Conservation (phyloP, 2,329 filamentous ascomycete species). For the Arthrobotrys sphaeroides region DNA sequence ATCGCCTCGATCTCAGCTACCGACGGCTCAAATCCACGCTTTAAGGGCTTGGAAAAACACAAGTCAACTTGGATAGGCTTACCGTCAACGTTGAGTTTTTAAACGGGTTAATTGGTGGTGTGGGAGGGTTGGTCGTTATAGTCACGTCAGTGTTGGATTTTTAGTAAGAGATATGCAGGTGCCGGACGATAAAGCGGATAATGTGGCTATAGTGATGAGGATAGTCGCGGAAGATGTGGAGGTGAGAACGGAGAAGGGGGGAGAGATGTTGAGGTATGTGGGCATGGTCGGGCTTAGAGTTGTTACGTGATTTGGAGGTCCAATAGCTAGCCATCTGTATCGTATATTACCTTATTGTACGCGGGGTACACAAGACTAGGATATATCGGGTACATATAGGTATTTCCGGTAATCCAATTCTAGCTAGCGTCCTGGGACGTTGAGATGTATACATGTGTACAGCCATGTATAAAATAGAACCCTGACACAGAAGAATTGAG, state of each 20-base stretch:
- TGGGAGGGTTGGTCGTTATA: not conserved
- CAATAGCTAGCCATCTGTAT: too few relatives aligned
- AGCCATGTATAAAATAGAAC: too few relatives aligned
- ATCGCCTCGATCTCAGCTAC: not conserved
- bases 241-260: not conserved
- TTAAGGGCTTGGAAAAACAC: not conserved
- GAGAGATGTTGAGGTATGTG: not conserved
- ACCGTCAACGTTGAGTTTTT: not conserved
- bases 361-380: too few relatives aligned
- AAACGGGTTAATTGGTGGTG: not conserved
- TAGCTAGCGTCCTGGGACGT: too few relatives aligned
- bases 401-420: too few relatives aligned
- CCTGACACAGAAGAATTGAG: too few relatives aligned
- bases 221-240: not conserved
- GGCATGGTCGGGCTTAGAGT: not conserved
- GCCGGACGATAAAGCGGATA: not conserved
- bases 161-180: constrained; percentile 1
- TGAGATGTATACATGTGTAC: too few relatives aligned
- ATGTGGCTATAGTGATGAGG: not conserved
- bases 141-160: not conserved
- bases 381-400: too few relatives aligned
- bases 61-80: not conserved
- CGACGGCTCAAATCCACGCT: not conserved
- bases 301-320: not conserved
- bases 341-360: too few relatives aligned